Evolutionary conservation across 225 moss, liverwort and hornwort species (phyloP).

Genomic region (Pseudoscleropodium purum): DNA sequence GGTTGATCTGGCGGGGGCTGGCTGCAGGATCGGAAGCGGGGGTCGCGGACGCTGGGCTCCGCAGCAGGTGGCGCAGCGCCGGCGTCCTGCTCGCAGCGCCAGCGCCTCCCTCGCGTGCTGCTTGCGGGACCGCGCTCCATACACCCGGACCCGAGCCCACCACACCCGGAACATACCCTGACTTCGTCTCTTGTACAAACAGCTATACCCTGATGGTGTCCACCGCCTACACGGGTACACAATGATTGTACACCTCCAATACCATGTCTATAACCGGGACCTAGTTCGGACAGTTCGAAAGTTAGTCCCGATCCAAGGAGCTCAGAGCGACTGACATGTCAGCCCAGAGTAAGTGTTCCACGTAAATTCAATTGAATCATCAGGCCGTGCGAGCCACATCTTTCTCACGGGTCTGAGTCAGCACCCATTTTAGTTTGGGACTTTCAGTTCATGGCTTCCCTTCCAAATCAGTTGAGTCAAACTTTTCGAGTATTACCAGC

Average conservation of each 20-base stretch:
- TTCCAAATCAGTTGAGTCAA: too few species aligned
- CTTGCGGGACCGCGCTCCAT: background rate
- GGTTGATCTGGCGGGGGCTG: background rate
- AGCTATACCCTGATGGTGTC: too few species aligned
- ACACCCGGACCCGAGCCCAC: background rate
- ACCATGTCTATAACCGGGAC: background rate
- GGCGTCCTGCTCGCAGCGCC: slow-evolving; percentile 23
- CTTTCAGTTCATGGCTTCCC: too few species aligned
- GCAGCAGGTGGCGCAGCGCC: slow-evolving; percentile 34
- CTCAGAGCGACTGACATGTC: background rate
- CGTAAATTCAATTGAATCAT: background rate
- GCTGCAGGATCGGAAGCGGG: slow-evolving; percentile 9
- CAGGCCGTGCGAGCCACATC: background rate
- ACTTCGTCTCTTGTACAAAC: accelerated
- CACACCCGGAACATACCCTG: background rate
- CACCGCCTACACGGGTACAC: background rate
- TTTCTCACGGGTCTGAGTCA: background rate
- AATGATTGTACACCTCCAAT: background rate
- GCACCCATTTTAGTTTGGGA: background rate
- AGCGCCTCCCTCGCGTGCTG: background rate
- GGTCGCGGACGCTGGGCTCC: background rate
- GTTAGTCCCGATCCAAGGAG: background rate
- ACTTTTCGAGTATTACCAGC: too few species aligned
- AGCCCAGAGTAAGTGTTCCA: background rate
- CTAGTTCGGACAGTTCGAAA: background rate